Evolutionary conservation across 2,329 filamentous ascomycete species (phyloP).

Genomic region (Alternaria burnsii): DNA sequence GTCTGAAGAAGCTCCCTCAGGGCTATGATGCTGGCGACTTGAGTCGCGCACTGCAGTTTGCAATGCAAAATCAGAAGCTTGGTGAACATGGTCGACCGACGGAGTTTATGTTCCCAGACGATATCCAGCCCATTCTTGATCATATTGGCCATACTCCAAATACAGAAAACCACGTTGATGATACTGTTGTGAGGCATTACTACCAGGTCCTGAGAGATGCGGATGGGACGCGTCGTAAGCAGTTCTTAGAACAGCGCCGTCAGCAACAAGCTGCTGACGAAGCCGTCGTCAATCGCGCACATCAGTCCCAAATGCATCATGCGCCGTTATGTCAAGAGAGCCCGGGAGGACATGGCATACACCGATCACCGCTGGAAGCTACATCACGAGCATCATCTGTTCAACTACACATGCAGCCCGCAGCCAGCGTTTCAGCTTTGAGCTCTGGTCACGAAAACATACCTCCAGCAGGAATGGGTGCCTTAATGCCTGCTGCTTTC

Average conservation of each 20-base stretch:
- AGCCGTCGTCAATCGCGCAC: not conserved
- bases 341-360: not conserved
- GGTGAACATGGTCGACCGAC: not conserved
- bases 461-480: not conserved
- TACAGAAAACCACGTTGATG: constrained; percentile 9
- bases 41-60: constrained; percentile 33
- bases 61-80: constrained; percentile 15
- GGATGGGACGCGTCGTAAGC: constrained; percentile 1
- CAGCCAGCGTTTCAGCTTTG: not conserved
- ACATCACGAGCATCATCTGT: not conserved
- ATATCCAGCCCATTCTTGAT: constrained; percentile 26
- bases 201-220: not conserved
- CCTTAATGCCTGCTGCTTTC: not conserved
- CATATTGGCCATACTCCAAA: constrained; percentile 11
- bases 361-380: too few species aligned
- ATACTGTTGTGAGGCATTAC: constrained; percentile 6
- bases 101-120: constrained; percentile 31
- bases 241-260: not conserved
- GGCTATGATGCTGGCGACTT: constrained; percentile 34
- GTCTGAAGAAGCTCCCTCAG: constrained; percentile 32
- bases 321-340: not conserved
- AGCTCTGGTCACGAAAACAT: not conserved
- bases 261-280: not conserved
- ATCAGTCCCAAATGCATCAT: not conserved
- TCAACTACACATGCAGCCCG: not conserved